Base-by-base conservation (phyloP, 2,329 filamentous ascomycete genomes). In the Sporothrix pallida region DNA sequence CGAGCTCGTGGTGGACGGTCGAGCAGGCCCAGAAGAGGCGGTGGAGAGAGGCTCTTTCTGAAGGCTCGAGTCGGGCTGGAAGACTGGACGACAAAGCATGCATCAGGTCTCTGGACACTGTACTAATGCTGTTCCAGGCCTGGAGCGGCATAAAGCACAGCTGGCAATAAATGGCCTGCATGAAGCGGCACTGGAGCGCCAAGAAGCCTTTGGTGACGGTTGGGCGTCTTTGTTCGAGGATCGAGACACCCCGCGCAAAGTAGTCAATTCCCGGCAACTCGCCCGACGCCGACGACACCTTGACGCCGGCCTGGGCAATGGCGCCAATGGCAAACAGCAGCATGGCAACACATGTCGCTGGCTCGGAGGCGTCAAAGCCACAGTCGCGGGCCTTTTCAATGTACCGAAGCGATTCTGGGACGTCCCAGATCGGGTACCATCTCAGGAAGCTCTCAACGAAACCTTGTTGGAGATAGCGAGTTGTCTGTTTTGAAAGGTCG, bases 61-160 rank as follows among this genome's bases (percentile, higher is more conserved):
- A 1, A 3, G 54, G 54, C 0, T 56, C 54, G 54, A 56, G 20
- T 3, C 54, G 12, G 1, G 54, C 20, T 6, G 54, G 54, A 8
- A 56, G 20, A 13, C 54, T 56, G 0, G 54, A 56, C 13, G 54
- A 56, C 20, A 56, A 20, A 6, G 54, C 54, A 56, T 56, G 54
- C 54, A 56, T 56, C 54, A 56, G 13, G 20, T 56, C 54, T 20
- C 54, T n/a, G 1, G 54, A 56, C 4, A 56, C 54, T 2, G 54
- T 56, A 7, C 54, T 56, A 1, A 56, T 12, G 12, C 54, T 56
- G 20, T 56, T 56, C 54, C 54, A 56, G n/a, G 54, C 54, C n/a
- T 56, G 54, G 20, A 56, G 20, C n/a, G 54, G 54, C 54, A 56
- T 56, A n/a, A 56, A 56, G 13, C 54, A 56, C 54, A 56, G 20